Evolutionary conservation across 768 basidiomycete genomes (phyloP), one percentile per base, ranked within the genome.

Genomic region (Albatrellus ellisii): DNA sequence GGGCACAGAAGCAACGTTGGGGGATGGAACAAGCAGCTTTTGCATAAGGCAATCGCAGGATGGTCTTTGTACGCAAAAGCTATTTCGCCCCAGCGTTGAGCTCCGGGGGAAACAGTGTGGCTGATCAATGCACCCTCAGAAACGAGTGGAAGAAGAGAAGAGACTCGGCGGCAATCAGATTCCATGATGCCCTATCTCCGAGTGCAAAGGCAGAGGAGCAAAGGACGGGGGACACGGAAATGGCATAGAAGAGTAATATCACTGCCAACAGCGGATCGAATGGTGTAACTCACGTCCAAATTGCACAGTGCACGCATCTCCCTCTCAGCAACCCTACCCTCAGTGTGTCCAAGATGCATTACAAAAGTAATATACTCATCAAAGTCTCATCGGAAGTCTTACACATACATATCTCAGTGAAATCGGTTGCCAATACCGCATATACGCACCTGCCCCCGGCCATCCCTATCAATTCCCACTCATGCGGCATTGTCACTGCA

Each of bases 191-290:
- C 6, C 27, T n/a, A 4, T 12, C 38, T 15, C 21, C 14, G 6
- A 39, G n/a, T n/a, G 3, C 14, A 36, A 4, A 18, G 14, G 35
- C 11, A 2, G n/a, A n/a, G n/a, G n/a, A n/a, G n/a, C n/a, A n/a
- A n/a, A n/a, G n/a, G n/a, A n/a, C n/a, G n/a, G n/a, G 28, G 9
- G n/a, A 29, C 9, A 9, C n/a, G n/a, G 28, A 29, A 29, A 29
- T 9, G n/a, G 28, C 28, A 29, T 9, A 29, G 24, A 29, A n/a
- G 17, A 26, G 26, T 27, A 39, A 20, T 26, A 39, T 39, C 38
- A 39, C 27, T 39, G 25, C 25, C 38, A 36, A 39, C 22, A n/a
- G 24, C 38, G 38, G 38, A 39, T 39, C 38, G 24, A 39, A 39
- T 12, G 38, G 38, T 39, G 38, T 26, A 27, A 39, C 38, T 39